These are phyloP conservation scores for Neurospora sp. DNA, from an alignment of 495 filamentous ascomycete species.

Conservation along the genomic window DNA sequence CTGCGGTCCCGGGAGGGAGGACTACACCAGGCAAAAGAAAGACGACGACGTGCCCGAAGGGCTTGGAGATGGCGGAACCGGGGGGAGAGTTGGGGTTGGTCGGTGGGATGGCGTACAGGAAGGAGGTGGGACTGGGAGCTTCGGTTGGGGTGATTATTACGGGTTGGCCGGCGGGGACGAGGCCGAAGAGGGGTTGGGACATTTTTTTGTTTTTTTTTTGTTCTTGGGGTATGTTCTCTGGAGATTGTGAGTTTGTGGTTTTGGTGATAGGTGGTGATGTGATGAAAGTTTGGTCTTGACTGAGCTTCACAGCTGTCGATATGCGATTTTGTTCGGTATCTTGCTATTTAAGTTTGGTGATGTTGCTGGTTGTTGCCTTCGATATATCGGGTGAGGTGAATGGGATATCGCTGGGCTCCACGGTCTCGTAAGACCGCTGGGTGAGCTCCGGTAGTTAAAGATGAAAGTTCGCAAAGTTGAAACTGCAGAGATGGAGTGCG, in stretches of 20 bases:
- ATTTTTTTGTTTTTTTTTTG: slow-evolving; percentile 6
- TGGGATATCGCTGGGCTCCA: background rate
- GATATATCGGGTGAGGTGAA: background rate
- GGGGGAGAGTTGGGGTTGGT: slow-evolving; percentile 1
- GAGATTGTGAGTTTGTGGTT: background rate
- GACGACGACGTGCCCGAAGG: slow-evolving; percentile 72
- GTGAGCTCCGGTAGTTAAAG: background rate
- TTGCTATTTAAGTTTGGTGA: background rate
- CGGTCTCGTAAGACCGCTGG: background rate
- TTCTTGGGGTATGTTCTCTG: too few relatives aligned
- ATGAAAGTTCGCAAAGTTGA: background rate
- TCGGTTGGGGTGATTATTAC: slow-evolving; percentile 33
- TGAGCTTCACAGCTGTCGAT: background rate
- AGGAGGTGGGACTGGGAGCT: slow-evolving; percentile 25
- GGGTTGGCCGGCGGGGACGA: slow-evolving; percentile 41
- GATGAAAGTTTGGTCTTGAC: background rate
- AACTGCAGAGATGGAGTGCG: too few relatives aligned
- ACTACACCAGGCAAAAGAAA: slow-evolving; percentile 76
- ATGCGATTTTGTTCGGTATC: background rate
- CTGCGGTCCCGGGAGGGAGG: slow-evolving; percentile 67
- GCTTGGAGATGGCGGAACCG: slow-evolving; percentile 4
- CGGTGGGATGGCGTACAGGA: slow-evolving; percentile 36
- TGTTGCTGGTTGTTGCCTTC: background rate
- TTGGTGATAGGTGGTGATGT: background rate
- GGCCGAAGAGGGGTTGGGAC: slow-evolving; percentile 33